A percentile compares a stretch with the other conserved stretches of the same genome.
Evolutionary conservation across 169 alveolate genomes (phyloP).

Genomic region (Cryptosporidium tyzzeri): DNA sequence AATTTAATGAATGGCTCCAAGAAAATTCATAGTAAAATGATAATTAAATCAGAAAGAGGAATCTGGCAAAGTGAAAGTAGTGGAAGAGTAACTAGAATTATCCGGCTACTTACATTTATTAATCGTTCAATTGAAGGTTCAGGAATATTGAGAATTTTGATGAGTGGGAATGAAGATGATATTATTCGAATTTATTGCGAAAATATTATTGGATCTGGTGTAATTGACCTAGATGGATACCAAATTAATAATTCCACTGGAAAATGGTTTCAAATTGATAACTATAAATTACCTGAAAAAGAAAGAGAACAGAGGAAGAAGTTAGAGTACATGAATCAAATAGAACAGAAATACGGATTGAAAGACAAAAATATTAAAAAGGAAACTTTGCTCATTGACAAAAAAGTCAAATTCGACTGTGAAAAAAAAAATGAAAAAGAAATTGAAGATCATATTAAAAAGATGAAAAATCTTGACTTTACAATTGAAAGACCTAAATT

Average conservation of each 20-base stretch:
- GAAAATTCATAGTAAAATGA: neutral
- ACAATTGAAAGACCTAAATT: neutral
- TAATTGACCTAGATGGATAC: constrained; percentile 27
- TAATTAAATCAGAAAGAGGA: constrained; percentile 59
- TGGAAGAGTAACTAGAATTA: constrained; percentile 69
- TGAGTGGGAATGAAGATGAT: constrained; percentile 69
- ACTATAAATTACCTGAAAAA: constrained; percentile 20
- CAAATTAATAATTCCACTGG: neutral
- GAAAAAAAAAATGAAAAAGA: constrained; percentile 3
- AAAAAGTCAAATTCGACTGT: neutral
- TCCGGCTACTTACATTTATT: constrained; percentile 39
- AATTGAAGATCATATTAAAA: neutral
- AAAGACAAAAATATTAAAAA: neutral
- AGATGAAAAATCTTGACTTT: constrained; percentile 25
- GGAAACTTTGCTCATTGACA: neutral
- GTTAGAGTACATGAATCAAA: constrained; percentile 5
- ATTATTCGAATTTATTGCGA: constrained; percentile 51
- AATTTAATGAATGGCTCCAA: neutral
- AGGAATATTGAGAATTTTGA: constrained; percentile 52
- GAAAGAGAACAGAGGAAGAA: constrained; percentile 6
- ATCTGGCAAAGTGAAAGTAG: constrained; percentile 69
- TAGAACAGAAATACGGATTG: neutral
- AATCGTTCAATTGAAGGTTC: constrained; percentile 65
- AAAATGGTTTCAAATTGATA: constrained; percentile 52
- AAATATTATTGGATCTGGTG: constrained; percentile 32